Base-by-base conservation (phyloP, 139 green algal genomes). In the Raphidocelis subcapitata region DNA sequence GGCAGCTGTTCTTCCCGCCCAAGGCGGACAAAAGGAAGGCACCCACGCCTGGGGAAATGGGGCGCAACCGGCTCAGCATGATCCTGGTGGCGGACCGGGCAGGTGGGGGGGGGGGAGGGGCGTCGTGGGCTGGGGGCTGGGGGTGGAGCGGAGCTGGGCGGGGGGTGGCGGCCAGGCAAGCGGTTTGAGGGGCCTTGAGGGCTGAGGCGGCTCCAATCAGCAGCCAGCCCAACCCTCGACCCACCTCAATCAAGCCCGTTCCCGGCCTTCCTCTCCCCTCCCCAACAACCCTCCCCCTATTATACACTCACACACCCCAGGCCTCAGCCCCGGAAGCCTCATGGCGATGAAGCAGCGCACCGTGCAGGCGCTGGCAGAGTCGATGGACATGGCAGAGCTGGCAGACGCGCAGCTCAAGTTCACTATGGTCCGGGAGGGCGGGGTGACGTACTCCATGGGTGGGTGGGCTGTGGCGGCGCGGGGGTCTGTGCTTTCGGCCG, bases 1-100 rank as follows among this genome's bases (percentile, higher is more conserved):
- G 72, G 72, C 65, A 35, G 56, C 51, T 62, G 8, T n/a, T 37
- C 28, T 16, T 51, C 32, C 41, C 10, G 41, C 47, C 12, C n/a
- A n/a, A n/a, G n/a, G n/a, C 12, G 54, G 54, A 20, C 54, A 29
- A 61, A 29, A 29, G 24, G 10, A 29, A 28, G 24, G 54, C 24
- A 14, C 12, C 54, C 54, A 29, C 31, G 20, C 51, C 72, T 5
- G 64, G 64, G 62, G 72, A 78, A 20, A 32, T 72, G 46, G 72
- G 62, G 23, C 61, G 62, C 32, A 51, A 78, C 10, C 74, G 89
- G 56, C 84, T 94, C 57, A 71, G 80, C 60, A 94, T 94, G 89
- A 94, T 94, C 76, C 77, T 94, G 23, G 88, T 94, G 59, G 89
- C 89, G 1, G 89, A 94, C 81, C 77, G 87, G 69, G 41, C 41